A percentile compares a stretch with the other conserved stretches of the same genome.
phyloP scores from a whole-genome alignment of 352 stramenopile genomes.

The Globisporangium paddicum region DNA sequence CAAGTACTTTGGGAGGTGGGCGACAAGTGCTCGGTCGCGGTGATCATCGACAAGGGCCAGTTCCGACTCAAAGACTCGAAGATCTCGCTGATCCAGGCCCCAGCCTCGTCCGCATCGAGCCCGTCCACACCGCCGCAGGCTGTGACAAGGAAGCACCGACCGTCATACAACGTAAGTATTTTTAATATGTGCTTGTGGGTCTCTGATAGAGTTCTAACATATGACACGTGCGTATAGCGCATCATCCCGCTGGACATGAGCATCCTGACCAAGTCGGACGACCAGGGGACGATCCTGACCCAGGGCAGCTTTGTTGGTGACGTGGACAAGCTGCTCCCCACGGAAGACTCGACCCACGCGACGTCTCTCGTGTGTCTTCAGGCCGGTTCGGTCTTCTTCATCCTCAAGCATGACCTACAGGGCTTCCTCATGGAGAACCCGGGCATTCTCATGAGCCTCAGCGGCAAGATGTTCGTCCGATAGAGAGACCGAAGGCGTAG shows the following conservation, averaged over 20 bases:
- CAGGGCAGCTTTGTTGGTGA: slow-evolving; percentile 65
- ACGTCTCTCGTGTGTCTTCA: slow-evolving; percentile 58
- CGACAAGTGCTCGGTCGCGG: slow-evolving; percentile 52
- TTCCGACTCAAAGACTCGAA: slow-evolving; percentile 65
- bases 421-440: slow-evolving; percentile 71
- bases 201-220: no score
- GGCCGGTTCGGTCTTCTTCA: slow-evolving; percentile 48
- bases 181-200: no score
- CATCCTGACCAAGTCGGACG: slow-evolving; percentile 32
- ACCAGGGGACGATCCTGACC: slow-evolving; percentile 38
- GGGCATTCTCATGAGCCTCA: slow-evolving; percentile 70
- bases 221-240: slow-evolving; percentile 36
- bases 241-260: slow-evolving; percentile 59
- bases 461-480: slow-evolving; percentile 44
- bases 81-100: slow-evolving; percentile 8
- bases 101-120: neutral
- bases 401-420: slow-evolving; percentile 66
- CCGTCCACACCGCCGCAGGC: slow-evolving; percentile 16
- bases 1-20: slow-evolving; percentile 75
- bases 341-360: slow-evolving; percentile 45
- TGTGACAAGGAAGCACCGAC: slow-evolving; percentile 31
- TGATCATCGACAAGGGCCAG: slow-evolving; percentile 78
- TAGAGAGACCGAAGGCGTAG: slow-evolving; percentile 13
- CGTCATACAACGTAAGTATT: slow-evolving; percentile 52
- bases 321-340: slow-evolving; percentile 58